Evolutionary conservation across 805 yeast genomes (phyloP).

Genomic region (Torulaspora microellipsoides): DNA sequence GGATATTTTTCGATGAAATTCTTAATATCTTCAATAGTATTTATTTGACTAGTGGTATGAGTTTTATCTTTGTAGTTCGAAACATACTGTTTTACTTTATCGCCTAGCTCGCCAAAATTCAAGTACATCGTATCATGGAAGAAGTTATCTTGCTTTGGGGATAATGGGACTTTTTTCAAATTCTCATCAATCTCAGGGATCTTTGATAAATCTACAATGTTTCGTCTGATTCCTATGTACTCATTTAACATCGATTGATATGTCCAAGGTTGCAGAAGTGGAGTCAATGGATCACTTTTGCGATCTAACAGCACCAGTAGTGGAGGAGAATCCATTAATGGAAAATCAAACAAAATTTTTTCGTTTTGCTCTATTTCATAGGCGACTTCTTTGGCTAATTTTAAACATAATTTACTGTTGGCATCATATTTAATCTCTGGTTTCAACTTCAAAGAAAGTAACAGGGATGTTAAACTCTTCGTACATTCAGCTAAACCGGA

Average conservation of each 20-base stretch:
- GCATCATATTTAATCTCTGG: conserved; percentile 79
- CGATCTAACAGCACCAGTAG: conserved; percentile 74
- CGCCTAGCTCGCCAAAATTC: conserved; percentile 94
- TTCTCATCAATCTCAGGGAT: conserved; percentile 56
- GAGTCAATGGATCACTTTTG: conserved; percentile 87
- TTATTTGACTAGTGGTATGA: conserved; percentile 60
- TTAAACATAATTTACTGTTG: conserved; percentile 58
- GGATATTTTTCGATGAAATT: conserved; percentile 89
- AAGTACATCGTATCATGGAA: conserved; percentile 76
- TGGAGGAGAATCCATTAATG: conserved; percentile 63
- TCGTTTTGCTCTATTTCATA: conserved; percentile 52
- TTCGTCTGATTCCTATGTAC: conserved; percentile 73
- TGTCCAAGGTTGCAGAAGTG: conserved; percentile 93
- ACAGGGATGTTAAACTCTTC: conserved; percentile 25
- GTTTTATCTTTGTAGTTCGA: conserved; percentile 77
- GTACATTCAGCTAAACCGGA: conserved; percentile 22
- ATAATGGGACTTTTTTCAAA: conserved; percentile 58
- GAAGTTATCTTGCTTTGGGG: conserved; percentile 68
- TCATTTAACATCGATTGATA: conserved; percentile 98
- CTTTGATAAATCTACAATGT: conserved; percentile 63
- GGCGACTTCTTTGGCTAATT: conserved; percentile 62
- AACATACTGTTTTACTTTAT: conserved; percentile 78
- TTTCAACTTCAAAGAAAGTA: conserved; percentile 63
- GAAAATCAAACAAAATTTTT: conserved; percentile 64
- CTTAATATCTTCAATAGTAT: conserved; percentile 84